Percentiles rank a stretch among this genome's conserved stretches.
phyloP scores from a whole-genome alignment of 1,284 basidiomycete species.

The Tylopilus orsonianus region DNA sequence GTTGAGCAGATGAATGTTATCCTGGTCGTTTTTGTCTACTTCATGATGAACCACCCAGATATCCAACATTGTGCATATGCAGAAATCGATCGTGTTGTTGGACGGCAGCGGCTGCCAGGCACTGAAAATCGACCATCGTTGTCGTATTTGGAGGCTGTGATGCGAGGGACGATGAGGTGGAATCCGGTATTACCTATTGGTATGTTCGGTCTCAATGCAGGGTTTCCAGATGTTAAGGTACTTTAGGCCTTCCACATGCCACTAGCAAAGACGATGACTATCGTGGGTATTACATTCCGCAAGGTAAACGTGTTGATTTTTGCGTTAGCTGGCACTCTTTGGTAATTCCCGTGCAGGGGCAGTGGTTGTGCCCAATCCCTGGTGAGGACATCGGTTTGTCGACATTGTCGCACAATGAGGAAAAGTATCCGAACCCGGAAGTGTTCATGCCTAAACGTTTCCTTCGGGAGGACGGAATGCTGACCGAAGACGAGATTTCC shows the following conservation, averaged over 20 bases:
- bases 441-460: conserved; percentile 25
- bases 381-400: conserved; percentile 6
- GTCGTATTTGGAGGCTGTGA: conserved; percentile 37
- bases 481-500: conserved; percentile 17
- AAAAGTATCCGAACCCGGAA: conserved; percentile 19
- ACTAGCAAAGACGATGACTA: too few relatives aligned
- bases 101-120: conserved; percentile 36
- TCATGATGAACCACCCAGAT: conserved; percentile 47
- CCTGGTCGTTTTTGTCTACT: conserved; percentile 45
- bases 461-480: conserved; percentile 14
- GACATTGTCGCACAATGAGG: conserved; percentile 23
- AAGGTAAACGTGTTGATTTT: too few relatives aligned
- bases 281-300: too few relatives aligned
- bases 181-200: too few relatives aligned
- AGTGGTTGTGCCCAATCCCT: not conserved
- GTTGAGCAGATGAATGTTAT: conserved; percentile 47
- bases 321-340: too few relatives aligned
- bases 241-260: too few relatives aligned
- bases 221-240: too few relatives aligned
- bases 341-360: too few relatives aligned
- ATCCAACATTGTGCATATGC: too few relatives aligned
- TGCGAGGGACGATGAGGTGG: too few relatives aligned
- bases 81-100: conserved; percentile 35
- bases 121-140: conserved; percentile 40
- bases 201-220: too few relatives aligned